These are phyloP conservation scores for Botrytis pseudocinerea DNA, from an alignment of 2,329 filamentous ascomycete species.

Conservation along the genomic window DNA sequence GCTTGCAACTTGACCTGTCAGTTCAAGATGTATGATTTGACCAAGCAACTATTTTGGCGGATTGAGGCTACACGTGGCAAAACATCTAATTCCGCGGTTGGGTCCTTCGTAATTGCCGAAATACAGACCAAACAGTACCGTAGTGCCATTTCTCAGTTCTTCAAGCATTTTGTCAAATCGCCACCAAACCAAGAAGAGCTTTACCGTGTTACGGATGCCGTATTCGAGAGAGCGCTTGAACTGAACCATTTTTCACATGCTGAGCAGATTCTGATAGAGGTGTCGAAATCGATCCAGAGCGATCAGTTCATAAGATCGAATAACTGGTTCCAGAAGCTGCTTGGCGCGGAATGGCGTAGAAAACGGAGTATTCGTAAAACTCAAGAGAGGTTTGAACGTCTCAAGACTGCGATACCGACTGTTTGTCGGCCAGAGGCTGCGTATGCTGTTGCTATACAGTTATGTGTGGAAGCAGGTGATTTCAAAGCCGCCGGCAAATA, in stretches of 20 bases:
- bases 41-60: slow-evolving; percentile 32
- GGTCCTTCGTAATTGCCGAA: slow-evolving; percentile 30
- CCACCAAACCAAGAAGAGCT: slow-evolving; percentile 30
- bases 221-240: slow-evolving; percentile 33
- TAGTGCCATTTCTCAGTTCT: slow-evolving; percentile 15
- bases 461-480: slow-evolving; percentile 38
- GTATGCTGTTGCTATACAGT: slow-evolving; percentile 39
- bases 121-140: slow-evolving; percentile 30
- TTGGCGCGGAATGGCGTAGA: slow-evolving; percentile 37
- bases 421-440: slow-evolving; percentile 32
- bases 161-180: slow-evolving; percentile 14
- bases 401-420: slow-evolving; percentile 26
- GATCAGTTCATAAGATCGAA: slow-evolving; percentile 29
- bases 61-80: slow-evolving; percentile 26
- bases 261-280: slow-evolving; percentile 33
- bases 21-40: slow-evolving; percentile 31
- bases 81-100: background rate
- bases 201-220: slow-evolving; percentile 26
- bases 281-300: slow-evolving; percentile 30
- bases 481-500: slow-evolving; percentile 33
- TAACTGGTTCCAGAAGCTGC: slow-evolving; percentile 34
- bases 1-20: slow-evolving; percentile 32
- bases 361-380: slow-evolving; percentile 33
- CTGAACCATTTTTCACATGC: slow-evolving; percentile 27
- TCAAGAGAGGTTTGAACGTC: slow-evolving; percentile 34